Base-by-base conservation (phyloP, 2,329 filamentous ascomycete species). In the Plenodomus lindquistii region DNA sequence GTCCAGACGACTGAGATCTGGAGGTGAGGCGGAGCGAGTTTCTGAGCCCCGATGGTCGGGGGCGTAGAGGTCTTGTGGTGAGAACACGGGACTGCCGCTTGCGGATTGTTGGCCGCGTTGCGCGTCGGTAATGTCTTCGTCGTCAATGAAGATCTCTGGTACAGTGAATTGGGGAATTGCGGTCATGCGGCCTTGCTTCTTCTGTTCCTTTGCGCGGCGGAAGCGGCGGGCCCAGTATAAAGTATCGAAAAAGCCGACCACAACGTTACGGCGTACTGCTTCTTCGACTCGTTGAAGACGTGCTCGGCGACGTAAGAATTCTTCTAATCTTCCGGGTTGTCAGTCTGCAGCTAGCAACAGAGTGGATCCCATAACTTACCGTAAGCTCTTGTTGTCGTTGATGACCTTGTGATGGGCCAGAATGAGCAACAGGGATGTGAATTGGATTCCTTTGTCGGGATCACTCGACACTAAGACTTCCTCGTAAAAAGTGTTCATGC, bases 341-440 rank as follows among this genome's bases (percentile, higher is more conserved):
- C 38, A 51, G 34, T 34, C 21, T 4, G 4, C 9, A 37, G 36
- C 24, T 13, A 41, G 31, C 31, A 36, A 16, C 1, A 17, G 15
- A 4, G 16, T 29, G 21, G n/a, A 2, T 13, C 15, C 16, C 27
- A 8, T 17, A 18, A 50, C 59, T 68, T 76, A 89, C 86, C 83
- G 87, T 66, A 99, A 77, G 73, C 91, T 96, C 79, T 97, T 97
- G 77, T 88, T 97, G 73, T 99, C 94, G 60, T 87, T 96, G 70
- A 99, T 99, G 66, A 99, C 91, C 66, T 97, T 99, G 80, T 99
- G 96, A 73, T 99, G 94, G 27, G 95, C 93, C 48, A 99, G 79
- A 52, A 96, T 95, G 88, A 99, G 94, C 42, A 99, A 80, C 18
- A 97, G 87, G 6, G 88, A 87, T 2, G 91, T 94, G 71, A 99